Conservation (phyloP, 345 rosid species). For the Dimocarpus longan region DNA sequence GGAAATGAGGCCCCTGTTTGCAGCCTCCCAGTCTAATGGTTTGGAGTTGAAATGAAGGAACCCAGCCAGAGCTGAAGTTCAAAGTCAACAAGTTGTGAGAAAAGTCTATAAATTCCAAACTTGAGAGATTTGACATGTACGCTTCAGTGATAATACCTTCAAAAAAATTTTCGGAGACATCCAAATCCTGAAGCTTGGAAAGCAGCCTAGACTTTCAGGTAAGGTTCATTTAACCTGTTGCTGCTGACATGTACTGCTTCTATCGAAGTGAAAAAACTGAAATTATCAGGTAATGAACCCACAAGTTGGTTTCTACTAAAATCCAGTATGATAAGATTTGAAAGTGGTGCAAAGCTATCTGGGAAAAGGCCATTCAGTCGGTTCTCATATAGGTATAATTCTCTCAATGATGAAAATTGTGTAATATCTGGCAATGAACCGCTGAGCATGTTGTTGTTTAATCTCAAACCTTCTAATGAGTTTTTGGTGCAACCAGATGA, state of each 20-base stretch:
- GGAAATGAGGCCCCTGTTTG: conserved; percentile 20
- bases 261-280: conserved; percentile 15
- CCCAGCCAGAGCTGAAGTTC: background rate
- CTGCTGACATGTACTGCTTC: background rate
- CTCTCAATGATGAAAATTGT: conserved; percentile 13
- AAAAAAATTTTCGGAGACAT: conserved; percentile 18
- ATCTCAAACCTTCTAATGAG: conserved; percentile 13
- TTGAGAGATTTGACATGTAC: conserved; percentile 11
- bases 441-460: conserved; percentile 13
- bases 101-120: background rate
- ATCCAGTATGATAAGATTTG: background rate
- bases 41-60: background rate
- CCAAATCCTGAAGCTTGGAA: conserved; percentile 1
- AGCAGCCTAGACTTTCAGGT: conserved; percentile 29
- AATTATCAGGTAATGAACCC: conserved; percentile 16
- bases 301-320: background rate
- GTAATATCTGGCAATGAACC: conserved; percentile 7
- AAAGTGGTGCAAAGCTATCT: background rate
- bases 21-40: background rate
- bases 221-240: conserved; percentile 29
- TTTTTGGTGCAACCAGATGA: conserved; percentile 15
- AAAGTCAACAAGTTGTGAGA: background rate
- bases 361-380: background rate
- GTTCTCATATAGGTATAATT: background rate
- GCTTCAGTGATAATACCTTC: conserved; percentile 16